Percentiles rank a stretch among this genome's conserved stretches.
These are phyloP conservation scores for Fusarium nodosum DNA, from an alignment of 2,329 filamentous ascomycete genomes.

Conservation along the genomic window DNA sequence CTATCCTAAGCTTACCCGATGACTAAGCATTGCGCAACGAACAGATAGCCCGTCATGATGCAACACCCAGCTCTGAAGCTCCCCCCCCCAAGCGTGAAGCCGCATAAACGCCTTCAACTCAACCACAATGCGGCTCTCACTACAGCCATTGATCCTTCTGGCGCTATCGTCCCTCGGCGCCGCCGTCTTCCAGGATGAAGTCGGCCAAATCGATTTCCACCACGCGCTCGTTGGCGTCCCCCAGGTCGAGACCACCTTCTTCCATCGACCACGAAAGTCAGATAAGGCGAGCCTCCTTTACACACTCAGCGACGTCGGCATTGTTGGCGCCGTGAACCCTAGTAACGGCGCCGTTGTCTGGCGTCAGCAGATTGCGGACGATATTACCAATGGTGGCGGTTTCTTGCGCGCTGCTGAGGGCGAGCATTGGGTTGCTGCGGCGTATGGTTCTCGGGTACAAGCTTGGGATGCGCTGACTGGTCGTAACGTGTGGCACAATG, in stretches of 20 bases:
- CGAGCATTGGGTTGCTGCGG: conserved; percentile 82
- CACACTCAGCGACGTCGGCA: conserved; percentile 85
- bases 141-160: conserved; percentile 56
- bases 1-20: conserved; percentile 27
- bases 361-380: conserved; percentile 79
- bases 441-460: conserved; percentile 76
- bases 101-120: conserved; percentile 40
- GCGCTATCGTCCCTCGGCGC: conserved; percentile 59
- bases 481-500: conserved; percentile 79
- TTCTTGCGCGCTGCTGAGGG: conserved; percentile 80
- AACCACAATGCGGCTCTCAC: conserved; percentile 55
- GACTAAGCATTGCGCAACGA: conserved; percentile 48
- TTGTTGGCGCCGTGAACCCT: conserved; percentile 91
- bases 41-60: conserved; percentile 50
- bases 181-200: conserved; percentile 90
- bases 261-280: conserved; percentile 85
- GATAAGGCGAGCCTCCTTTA: conserved; percentile 93
- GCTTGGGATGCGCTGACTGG: conserved; percentile 89
- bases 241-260: conserved; percentile 88
- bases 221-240: conserved; percentile 89
- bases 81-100: conserved; percentile 44
- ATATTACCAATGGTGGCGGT: conserved; percentile 61
- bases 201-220: conserved; percentile 93
- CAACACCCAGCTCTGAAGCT: conserved; percentile 42
- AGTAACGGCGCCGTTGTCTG: conserved; percentile 87